Conservation (phyloP, 352 stramenopile species). For the Phytophthora sp. region DNA sequence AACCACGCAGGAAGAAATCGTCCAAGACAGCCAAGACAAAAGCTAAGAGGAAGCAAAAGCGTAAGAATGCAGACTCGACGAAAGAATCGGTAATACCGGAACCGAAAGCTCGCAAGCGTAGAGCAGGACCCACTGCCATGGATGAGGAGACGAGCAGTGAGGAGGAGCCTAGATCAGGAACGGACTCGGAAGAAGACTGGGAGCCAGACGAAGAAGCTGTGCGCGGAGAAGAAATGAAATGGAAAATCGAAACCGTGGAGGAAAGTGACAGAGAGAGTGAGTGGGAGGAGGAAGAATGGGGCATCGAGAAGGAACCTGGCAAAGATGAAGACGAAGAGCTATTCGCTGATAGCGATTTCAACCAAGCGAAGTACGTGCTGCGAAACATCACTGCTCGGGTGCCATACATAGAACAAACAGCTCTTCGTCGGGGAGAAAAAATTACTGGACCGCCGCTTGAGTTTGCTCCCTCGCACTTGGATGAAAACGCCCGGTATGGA, state of each 20-base stretch:
- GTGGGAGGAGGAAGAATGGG: slow-evolving; percentile 15
- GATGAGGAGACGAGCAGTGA: background rate
- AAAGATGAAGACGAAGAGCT: slow-evolving; percentile 14
- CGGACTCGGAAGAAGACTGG: slow-evolving; percentile 23
- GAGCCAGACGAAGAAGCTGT: slow-evolving; percentile 5
- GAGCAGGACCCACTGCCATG: too few species aligned
- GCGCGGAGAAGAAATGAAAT: background rate
- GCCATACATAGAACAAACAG: slow-evolving; percentile 34
- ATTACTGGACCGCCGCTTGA: slow-evolving; percentile 54
- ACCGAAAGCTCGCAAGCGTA: too few species aligned
- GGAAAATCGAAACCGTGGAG: slow-evolving; percentile 2
- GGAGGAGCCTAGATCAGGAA: slow-evolving; percentile 2
- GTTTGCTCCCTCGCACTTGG: slow-evolving; percentile 43
- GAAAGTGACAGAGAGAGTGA: slow-evolving; percentile 22
- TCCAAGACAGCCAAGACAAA: too few species aligned
- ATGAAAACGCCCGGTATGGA: slow-evolving; percentile 48
- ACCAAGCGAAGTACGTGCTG: slow-evolving; percentile 33
- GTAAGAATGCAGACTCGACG: background rate
- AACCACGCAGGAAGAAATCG: background rate
- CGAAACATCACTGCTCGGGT: slow-evolving; percentile 37
- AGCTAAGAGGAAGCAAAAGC: background rate
- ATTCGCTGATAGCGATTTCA: slow-evolving; percentile 13
- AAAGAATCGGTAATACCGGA: background rate
- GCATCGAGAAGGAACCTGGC: background rate
- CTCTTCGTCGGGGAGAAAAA: slow-evolving; percentile 36